These are phyloP conservation scores for Phytophthora cajani DNA, from an alignment of 352 stramenopile genomes.

Conservation along the genomic window DNA sequence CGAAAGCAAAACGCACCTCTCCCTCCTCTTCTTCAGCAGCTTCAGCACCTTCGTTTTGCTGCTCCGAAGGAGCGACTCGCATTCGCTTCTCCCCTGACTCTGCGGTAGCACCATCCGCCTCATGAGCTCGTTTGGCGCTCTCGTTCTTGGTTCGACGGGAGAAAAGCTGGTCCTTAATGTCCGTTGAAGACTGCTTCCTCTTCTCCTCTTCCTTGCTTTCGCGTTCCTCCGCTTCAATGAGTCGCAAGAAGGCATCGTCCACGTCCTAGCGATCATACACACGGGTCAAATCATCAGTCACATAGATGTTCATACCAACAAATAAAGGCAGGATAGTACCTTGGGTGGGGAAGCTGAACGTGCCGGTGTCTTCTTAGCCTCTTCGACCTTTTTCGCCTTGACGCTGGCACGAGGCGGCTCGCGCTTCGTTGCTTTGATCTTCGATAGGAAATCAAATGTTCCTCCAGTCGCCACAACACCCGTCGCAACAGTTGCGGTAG, in stretches of 20 bases:
- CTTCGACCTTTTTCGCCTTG: slow-evolving; percentile 27
- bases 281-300: not conserved
- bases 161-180: slow-evolving; percentile 67
- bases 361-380: slow-evolving; percentile 28
- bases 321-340: slow-evolving; percentile 16
- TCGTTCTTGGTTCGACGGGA: slow-evolving; percentile 52
- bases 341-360: slow-evolving; percentile 31
- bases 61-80: slow-evolving; percentile 15
- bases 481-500: slow-evolving; percentile 49
- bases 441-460: slow-evolving; percentile 89
- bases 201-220: slow-evolving; percentile 66
- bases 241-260: slow-evolving; percentile 75
- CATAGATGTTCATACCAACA: not conserved
- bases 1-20: slow-evolving; percentile 37
- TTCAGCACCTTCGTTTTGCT: slow-evolving; percentile 24
- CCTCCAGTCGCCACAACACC: slow-evolving; percentile 78
- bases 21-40: slow-evolving; percentile 46
- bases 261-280: slow-evolving; percentile 52
- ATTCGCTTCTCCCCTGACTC: slow-evolving; percentile 33
- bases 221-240: slow-evolving; percentile 82
- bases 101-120: slow-evolving; percentile 13
- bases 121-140: slow-evolving; percentile 26
- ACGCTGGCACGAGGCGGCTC: slow-evolving; percentile 14
- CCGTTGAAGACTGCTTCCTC: slow-evolving; percentile 53
- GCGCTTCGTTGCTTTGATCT: slow-evolving; percentile 60